Base-by-base conservation (phyloP, 2,329 filamentous ascomycete species). In the Paraconiothyrium brasiliense region DNA sequence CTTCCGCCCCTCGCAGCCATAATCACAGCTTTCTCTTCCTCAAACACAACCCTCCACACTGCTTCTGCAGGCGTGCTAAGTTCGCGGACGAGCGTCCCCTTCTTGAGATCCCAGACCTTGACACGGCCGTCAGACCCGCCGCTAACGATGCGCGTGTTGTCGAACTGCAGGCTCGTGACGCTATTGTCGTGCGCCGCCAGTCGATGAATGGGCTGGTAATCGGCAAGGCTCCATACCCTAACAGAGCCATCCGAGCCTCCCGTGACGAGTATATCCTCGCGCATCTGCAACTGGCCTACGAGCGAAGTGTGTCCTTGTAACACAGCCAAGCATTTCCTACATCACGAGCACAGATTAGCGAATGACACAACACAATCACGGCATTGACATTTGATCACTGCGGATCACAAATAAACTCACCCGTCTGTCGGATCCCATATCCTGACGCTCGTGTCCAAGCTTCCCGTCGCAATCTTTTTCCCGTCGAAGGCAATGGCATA, bases 401-500 rank as follows among this genome's bases (percentile, higher is more conserved):
- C 64, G 52, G 48, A 43, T 63, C 61, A 67, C 64, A 60, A 65
- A 67, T 67, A 54, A 68, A 83, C 89, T 81, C 84, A 92, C 90
- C 93, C 94, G 71, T 92, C 93, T 54, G 86, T 88, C 30, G 93
- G 92, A 82, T 99, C 93, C 95, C 95, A 99, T 65, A 99, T 96
- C 66, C 95, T 87, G 30, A 99, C 94, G 71, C 94, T 97, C 3
- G 95, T 99, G 79, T 99, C 95, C 64, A 99, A 83, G 78, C 94
- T 97, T 55, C 95, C 95, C 10, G 95, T 99, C 39, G 96, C 94
- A 60, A 99, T 94, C 66, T 94, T 88, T 69, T 90, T 90, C 43
- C 95, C 95, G 76, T 99, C 95, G 79, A 98, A 99, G 1, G 95
- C 95, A 76, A 99, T 97, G 22, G 95, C 95, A 77, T 99, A 99